These are phyloP conservation scores for Beauveria sp. DNA, from an alignment of 2,329 filamentous ascomycete genomes.

Conservation along the genomic window DNA sequence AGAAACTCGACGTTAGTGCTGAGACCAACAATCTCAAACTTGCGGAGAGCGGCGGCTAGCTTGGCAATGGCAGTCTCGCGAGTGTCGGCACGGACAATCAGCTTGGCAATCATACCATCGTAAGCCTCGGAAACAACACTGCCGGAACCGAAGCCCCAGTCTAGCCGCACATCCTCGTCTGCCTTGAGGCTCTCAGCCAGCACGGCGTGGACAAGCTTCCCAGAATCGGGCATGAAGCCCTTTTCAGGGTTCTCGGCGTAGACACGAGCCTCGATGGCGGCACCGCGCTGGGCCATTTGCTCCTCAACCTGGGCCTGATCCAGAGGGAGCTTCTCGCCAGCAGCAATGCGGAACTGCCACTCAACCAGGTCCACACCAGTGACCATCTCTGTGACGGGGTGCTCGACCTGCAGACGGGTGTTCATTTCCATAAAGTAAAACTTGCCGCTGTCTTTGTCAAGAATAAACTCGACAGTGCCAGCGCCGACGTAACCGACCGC, in stretches of 20 bases:
- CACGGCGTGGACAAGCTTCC: constrained; percentile 73
- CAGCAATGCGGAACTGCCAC: constrained; percentile 82
- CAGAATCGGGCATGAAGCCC: constrained; percentile 92
- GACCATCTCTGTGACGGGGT: constrained; percentile 75
- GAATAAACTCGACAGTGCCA: constrained; percentile 84
- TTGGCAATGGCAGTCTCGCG: constrained; percentile 77
- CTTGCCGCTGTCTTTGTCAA: constrained; percentile 71
- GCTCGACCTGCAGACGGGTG: constrained; percentile 90
- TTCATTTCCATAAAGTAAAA: constrained; percentile 84
- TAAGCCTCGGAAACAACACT: constrained; percentile 92
- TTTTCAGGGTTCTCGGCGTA: constrained; percentile 92
- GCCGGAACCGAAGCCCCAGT: constrained; percentile 85
- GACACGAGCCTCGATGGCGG: constrained; percentile 91
- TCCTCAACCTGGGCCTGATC: constrained; percentile 59
- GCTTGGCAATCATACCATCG: constrained; percentile 97
- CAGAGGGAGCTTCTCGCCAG: constrained; percentile 49
- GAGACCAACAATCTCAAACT: constrained; percentile 88
- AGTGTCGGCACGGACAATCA: constrained; percentile 79
- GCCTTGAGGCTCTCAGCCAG: constrained; percentile 56
- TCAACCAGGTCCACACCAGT: constrained; percentile 72
- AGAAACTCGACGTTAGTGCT: constrained; percentile 96
- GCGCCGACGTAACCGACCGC: constrained; percentile 85
- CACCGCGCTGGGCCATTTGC: constrained; percentile 67
- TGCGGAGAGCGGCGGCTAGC: constrained; percentile 68
- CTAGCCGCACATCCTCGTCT: constrained; percentile 73